Conservation (phyloP, 768 basidiomycete genomes). For the Mycena vulgaris region DNA sequence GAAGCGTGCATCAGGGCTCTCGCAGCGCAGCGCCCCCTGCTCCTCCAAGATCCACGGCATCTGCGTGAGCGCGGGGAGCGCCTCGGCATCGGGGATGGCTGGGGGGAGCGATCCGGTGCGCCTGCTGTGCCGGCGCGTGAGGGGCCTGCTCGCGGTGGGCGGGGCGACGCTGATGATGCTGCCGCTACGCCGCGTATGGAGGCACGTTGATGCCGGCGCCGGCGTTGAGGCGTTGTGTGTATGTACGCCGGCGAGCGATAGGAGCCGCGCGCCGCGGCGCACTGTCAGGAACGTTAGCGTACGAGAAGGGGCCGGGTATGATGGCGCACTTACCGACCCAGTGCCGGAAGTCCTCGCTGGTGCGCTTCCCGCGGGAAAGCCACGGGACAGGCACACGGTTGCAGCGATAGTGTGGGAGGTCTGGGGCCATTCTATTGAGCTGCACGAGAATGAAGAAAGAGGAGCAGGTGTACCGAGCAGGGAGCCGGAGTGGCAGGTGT, state of each 20-base stretch:
- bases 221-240: neutral
- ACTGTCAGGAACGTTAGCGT: neutral
- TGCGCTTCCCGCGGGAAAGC: conserved; percentile 10
- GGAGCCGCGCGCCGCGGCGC: neutral
- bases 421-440: neutral
- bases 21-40: neutral
- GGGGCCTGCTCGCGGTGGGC: too few relatives aligned
- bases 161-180: neutral
- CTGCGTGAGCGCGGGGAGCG: neutral
- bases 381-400: conserved; percentile 34
- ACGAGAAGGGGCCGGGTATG: too few relatives aligned
- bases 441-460: neutral
- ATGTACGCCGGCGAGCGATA: neutral
- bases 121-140: too few relatives aligned
- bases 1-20: conserved; percentile 14
- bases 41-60: neutral
- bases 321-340: conserved; percentile 9
- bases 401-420: conserved; percentile 36
- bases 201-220: neutral
- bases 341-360: conserved; percentile 9
- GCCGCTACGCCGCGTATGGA: neutral
- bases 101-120: too few relatives aligned
- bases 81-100: too few relatives aligned
- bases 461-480: conserved; percentile 25
- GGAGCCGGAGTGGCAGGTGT: conserved; percentile 38